Base-by-base conservation (phyloP, 495 filamentous ascomycete genomes). In the Glarea lozoyensis region DNA sequence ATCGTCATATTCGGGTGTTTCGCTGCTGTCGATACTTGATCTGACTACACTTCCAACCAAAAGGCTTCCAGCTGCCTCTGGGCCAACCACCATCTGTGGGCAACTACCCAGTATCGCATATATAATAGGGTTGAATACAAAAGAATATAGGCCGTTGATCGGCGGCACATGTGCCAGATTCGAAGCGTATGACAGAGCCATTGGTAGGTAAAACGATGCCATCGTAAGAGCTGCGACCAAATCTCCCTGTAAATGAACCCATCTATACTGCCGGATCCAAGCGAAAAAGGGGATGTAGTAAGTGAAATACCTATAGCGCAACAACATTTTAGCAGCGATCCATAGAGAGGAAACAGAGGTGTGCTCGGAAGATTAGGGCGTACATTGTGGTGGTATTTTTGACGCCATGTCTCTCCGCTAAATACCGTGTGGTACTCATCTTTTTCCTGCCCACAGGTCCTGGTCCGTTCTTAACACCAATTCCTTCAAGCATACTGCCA, bases 151-250 rank as follows among this genome's bases (percentile, higher is more conserved):
- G n/a, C 92, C 92, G 56, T 94, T 88, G 62, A 97, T 87, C 0
- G 92, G 81, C 7, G 90, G 88, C 12, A 95, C 78, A 55, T 97
- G 90, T 5, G 82, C 92, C 29, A 99, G 78, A 60, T 97, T 99
- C 20, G 83, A 78, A n/a, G 90, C 88, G 45, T 88, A 74, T 3
- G 89, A 96, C 20, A 99, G 74, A 0, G 90, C 81, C 90, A 99
- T 96, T 19, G 92, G 92, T 27, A 99, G 85, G 56, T 99, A 99
- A 66, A 99, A 88, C 11, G 88, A 94, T 1, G 90, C 87, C 63
- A 99, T 81, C 2, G 92, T 96, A 40, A 97, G 60, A 34, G 84
- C 76, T 10, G 92, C 88, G 9, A 88, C 69, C 22, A 96, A 67
- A 64, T 99, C 92, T 22, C 93, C 92, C 50, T 81, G 73, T 20